These are phyloP conservation scores for Gleditsia sinensis DNA, from an alignment of 306 rosid species.

Conservation along the genomic window DNA sequence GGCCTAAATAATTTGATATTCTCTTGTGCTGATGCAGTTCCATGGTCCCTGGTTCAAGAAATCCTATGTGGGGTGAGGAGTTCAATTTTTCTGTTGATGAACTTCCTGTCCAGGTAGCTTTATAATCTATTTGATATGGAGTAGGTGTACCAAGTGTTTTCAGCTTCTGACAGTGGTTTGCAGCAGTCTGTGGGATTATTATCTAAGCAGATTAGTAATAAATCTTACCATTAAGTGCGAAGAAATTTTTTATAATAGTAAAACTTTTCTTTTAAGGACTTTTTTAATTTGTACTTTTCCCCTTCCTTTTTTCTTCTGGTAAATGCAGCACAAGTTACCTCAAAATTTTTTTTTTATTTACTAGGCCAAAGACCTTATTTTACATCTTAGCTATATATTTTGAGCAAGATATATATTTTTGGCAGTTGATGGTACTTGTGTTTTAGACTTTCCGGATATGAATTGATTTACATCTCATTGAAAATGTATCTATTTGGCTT, in stretches of 20 bases:
- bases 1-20: constrained; percentile 30
- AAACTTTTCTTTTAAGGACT: constrained; percentile 8
- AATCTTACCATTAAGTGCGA: constrained; percentile 17
- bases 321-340: background rate
- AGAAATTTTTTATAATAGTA: background rate
- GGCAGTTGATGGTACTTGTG: constrained; percentile 13
- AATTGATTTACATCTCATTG: constrained; percentile 12
- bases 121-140: constrained; percentile 20
- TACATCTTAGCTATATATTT: constrained; percentile 2
- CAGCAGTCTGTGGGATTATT: constrained; percentile 29
- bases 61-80: constrained; percentile 99
- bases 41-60: constrained; percentile 99
- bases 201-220: background rate
- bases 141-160: constrained; percentile 15
- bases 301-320: background rate
- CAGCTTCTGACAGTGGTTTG: constrained; percentile 24
- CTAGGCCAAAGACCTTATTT: background rate
- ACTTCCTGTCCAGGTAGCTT: constrained; percentile 88
- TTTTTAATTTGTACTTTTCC: background rate
- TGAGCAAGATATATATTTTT: constrained; percentile 10
- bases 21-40: constrained; percentile 67
- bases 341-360: background rate
- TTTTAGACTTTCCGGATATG: background rate
- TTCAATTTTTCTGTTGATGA: constrained; percentile 93
- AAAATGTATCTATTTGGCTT: background rate